These are phyloP conservation scores for Chrysochromulina parva DNA, from an alignment of 78 protist species.

Conservation along the genomic window DNA sequence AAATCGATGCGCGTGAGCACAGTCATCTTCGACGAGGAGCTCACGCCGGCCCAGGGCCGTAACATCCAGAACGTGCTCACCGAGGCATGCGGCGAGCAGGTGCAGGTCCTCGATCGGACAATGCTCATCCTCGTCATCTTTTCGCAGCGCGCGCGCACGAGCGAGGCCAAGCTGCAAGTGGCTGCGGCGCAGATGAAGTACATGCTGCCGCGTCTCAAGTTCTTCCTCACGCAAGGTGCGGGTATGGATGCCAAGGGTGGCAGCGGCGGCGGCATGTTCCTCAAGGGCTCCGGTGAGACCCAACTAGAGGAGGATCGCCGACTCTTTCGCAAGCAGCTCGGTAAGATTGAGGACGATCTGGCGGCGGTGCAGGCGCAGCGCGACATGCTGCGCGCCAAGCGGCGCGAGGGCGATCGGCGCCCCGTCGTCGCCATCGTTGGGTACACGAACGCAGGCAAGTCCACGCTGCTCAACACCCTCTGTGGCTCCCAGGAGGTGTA, in stretches of 20 bases:
- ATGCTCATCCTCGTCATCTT: conserved; percentile 43
- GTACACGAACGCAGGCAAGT: conserved; percentile 40
- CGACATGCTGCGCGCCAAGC: not conserved
- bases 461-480: not conserved
- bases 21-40: conserved; percentile 45
- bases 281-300: conserved; percentile 2
- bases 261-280: not conserved
- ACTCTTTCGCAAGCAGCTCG: conserved; percentile 36
- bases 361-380: not conserved
- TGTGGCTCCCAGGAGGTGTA: not conserved
- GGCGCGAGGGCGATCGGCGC: not conserved
- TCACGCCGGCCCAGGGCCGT: conserved; percentile 30
- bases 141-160: conserved; percentile 47
- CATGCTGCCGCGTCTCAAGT: conserved; percentile 36
- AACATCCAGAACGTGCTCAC: not conserved
- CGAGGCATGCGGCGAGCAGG: not conserved
- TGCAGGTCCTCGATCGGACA: conserved; percentile 29
- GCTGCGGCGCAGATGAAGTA: conserved; percentile 28
- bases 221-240: conserved; percentile 31
- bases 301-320: conserved; percentile 26
- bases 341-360: not conserved
- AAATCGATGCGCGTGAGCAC: not conserved
- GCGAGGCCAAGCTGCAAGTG: conserved; percentile 52
- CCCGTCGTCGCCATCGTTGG: conserved; percentile 35
- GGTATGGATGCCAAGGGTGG: conserved; percentile 43